A percentile compares a stretch with the other conserved stretches of the same genome.
Conservation (phyloP, 768 basidiomycete species). For the Suillus americanus region DNA sequence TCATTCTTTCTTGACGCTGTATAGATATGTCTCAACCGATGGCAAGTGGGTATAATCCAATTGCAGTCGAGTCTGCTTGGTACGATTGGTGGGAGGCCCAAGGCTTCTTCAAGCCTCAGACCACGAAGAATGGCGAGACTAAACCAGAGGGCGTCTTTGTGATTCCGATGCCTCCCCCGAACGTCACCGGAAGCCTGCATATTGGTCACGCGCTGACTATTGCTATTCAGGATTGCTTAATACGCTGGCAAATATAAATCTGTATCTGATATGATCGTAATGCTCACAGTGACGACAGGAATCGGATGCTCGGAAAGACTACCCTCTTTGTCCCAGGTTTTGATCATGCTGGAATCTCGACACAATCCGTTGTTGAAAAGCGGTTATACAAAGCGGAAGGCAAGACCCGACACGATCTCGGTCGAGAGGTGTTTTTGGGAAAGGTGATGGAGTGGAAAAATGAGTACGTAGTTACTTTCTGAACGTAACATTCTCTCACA, state of each 20-base stretch:
- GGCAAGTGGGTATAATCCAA: constrained; percentile 93
- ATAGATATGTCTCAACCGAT: constrained; percentile 85
- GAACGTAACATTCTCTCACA: constrained; percentile 1
- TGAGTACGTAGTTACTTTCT: constrained; percentile 58
- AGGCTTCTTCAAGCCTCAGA: constrained; percentile 85
- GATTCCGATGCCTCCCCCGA: constrained; percentile 90
- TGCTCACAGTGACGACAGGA: constrained; percentile 46
- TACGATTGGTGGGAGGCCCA: constrained; percentile 97
- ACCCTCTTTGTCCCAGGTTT: constrained; percentile 92
- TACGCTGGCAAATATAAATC: constrained; percentile 69
- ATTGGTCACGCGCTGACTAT: constrained; percentile 93
- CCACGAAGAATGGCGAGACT: constrained; percentile 53
- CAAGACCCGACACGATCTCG: constrained; percentile 89
- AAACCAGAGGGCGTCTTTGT: constrained; percentile 75
- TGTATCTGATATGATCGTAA: not conserved
- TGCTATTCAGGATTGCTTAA: constrained; percentile 85
- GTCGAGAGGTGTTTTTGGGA: constrained; percentile 86
- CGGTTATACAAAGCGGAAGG: constrained; percentile 81
- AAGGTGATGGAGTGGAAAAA: constrained; percentile 97
- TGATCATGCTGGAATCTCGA: constrained; percentile 98
- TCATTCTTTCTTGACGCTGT: constrained; percentile 1
- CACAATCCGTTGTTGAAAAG: constrained; percentile 96
- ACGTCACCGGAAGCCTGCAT: constrained; percentile 94
- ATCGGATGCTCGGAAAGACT: constrained; percentile 93
- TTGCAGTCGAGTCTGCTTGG: constrained; percentile 93